A percentile compares a stretch with the other conserved stretches of the same genome.
Conservation (phyloP, 78 protist genomes). For the Chrysochromulina parva region DNA sequence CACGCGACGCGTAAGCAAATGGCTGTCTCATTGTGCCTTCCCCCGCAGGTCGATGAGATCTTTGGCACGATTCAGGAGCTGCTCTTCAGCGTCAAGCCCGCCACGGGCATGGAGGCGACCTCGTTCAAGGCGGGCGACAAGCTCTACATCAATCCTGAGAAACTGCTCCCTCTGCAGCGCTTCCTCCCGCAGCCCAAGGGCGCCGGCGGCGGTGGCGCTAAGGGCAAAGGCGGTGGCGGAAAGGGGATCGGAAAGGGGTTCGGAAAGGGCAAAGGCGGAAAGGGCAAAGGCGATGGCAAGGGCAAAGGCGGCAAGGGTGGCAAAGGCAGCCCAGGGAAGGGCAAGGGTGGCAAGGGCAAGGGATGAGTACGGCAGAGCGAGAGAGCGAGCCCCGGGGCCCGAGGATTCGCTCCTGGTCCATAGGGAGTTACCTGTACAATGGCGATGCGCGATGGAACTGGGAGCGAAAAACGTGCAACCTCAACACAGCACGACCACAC, state of each 20-base stretch:
- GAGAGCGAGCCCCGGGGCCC: no score
- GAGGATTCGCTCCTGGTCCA: no score
- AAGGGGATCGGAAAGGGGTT: not conserved
- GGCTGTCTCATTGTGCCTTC: no score
- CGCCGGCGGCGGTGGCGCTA: not conserved
- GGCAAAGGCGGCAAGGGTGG: no score
- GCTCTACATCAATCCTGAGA: conserved; percentile 53
- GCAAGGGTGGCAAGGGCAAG: no score
- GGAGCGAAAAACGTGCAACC: no score
- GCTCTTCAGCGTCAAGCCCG: conserved; percentile 47
- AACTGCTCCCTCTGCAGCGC: conserved; percentile 63
- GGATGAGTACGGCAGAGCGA: no score
- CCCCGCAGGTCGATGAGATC: conserved; percentile 45
- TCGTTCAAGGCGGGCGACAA: conserved; percentile 55
- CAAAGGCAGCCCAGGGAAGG: no score
- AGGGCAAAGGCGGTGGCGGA: not conserved
- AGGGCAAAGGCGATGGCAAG: not conserved
- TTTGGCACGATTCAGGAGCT: conserved; percentile 60
- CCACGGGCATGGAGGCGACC: conserved; percentile 53
- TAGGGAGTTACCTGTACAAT: no score
- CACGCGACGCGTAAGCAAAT: not conserved
- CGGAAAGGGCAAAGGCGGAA: not conserved
- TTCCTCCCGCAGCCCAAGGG: conserved; percentile 57
- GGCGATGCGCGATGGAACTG: no score
- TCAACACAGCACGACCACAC: no score